These are phyloP conservation scores for Acacia concinna DNA, from an alignment of 331 rosid genomes.

Conservation along the genomic window DNA sequence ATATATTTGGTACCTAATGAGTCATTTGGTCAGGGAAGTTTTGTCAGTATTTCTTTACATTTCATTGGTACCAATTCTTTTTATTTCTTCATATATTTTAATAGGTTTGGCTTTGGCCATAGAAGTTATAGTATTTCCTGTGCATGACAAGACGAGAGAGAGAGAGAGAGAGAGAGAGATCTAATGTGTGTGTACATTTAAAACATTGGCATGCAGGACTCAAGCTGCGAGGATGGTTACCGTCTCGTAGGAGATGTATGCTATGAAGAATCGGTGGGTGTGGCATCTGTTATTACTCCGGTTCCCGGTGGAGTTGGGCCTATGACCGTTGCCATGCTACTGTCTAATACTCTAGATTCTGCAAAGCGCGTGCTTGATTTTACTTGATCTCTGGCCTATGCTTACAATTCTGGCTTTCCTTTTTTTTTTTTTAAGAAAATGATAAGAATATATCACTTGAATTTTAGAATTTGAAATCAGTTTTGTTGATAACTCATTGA, in stretches of 20 bases:
- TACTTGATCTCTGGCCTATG: neutral
- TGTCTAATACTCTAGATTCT: slow-evolving; percentile 68
- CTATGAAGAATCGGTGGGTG: slow-evolving; percentile 71
- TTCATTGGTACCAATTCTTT: neutral
- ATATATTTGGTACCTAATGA: neutral
- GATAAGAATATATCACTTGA: too few species aligned
- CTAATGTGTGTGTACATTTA: neutral
- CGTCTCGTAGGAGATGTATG: slow-evolving; percentile 75
- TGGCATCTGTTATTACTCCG: slow-evolving; percentile 81
- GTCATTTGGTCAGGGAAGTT: neutral
- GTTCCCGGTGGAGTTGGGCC: slow-evolving; percentile 98
- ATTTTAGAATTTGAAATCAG: too few species aligned
- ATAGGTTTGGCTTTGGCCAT: too few species aligned
- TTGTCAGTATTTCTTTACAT: neutral
- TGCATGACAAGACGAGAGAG: neutral
- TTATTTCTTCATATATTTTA: neutral
- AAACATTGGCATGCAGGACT: slow-evolving; percentile 48
- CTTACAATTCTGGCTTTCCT: neutral
- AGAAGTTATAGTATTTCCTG: neutral
- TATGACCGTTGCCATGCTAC: slow-evolving; percentile 88
- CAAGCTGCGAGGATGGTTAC: slow-evolving; percentile 67
- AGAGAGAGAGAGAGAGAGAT: neutral
- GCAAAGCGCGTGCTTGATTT: slow-evolving; percentile 63
- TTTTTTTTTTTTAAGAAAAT: too few species aligned
- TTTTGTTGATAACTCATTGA: too few species aligned